These are phyloP conservation scores for Quercus dentata DNA, from an alignment of 306 rosid species.

Conservation along the genomic window DNA sequence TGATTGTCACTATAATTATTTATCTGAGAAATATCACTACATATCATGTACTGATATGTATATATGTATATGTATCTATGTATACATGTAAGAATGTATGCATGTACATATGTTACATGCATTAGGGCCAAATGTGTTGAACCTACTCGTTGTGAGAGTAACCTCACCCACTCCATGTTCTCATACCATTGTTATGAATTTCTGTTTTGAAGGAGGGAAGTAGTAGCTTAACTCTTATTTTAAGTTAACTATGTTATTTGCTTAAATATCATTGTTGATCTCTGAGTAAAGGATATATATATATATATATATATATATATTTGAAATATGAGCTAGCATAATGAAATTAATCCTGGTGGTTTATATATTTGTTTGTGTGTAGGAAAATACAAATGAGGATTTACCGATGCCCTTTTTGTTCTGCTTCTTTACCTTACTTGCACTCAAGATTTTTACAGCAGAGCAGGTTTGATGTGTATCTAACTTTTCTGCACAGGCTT, in stretches of 20 bases:
- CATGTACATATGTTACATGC: too few relatives aligned
- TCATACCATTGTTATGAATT: neutral
- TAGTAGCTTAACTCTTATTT: neutral
- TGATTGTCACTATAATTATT: neutral
- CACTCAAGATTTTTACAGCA: conserved; percentile 83
- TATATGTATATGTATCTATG: too few relatives aligned
- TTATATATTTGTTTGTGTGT: conserved; percentile 2
- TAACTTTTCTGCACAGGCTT: neutral
- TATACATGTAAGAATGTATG: neutral
- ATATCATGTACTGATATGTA: neutral
- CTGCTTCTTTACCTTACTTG: conserved; percentile 90
- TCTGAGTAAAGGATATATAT: neutral
- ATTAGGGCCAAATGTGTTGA: too few relatives aligned
- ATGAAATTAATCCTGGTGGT: neutral
- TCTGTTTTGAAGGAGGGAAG: neutral
- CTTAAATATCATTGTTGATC: neutral
- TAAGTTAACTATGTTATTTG: neutral
- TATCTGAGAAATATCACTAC: too few relatives aligned
- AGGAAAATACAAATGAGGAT: conserved; percentile 63
- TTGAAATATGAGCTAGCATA: neutral
- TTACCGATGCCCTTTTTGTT: conserved; percentile 86
- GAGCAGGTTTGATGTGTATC: conserved; percentile 60
- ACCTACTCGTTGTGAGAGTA: neutral
- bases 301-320: too few relatives aligned
- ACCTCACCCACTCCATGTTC: neutral